Conservation (phyloP, 352 stramenopile genomes). For the Phytophthora pini region DNA sequence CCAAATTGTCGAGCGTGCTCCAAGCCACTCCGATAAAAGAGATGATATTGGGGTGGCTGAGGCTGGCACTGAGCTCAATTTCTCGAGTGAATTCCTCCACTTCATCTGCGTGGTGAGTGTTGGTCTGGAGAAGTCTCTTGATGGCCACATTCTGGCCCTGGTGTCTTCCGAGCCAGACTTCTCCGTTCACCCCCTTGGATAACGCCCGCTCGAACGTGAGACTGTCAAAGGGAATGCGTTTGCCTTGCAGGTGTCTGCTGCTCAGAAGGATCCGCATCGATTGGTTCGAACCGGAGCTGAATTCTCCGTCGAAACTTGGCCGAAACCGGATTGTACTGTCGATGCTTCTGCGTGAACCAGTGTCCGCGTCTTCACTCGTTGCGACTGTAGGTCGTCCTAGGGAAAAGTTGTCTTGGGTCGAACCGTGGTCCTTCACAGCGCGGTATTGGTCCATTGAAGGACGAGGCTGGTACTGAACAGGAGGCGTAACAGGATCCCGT, state of each 20-base stretch:
- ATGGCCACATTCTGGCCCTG: slow-evolving; percentile 36
- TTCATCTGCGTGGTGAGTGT: slow-evolving; percentile 28
- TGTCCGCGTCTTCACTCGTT: slow-evolving; percentile 1
- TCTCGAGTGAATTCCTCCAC: slow-evolving; percentile 36
- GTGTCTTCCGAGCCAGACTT: slow-evolving; percentile 49
- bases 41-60: slow-evolving; percentile 41
- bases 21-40: slow-evolving; percentile 45
- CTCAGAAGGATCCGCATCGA: slow-evolving; percentile 8
- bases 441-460: no score
- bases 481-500: no score
- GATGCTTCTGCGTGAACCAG: slow-evolving; percentile 1
- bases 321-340: neutral
- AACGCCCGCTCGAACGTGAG: slow-evolving; percentile 34
- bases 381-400: neutral
- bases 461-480: no score
- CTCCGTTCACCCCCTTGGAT: slow-evolving; percentile 43
- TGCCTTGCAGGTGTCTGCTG: neutral
- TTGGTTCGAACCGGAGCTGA: neutral
- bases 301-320: neutral
- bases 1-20: slow-evolving; percentile 48
- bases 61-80: slow-evolving; percentile 38
- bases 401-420: neutral
- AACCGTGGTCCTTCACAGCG: no score
- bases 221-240: slow-evolving; percentile 24
- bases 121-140: slow-evolving; percentile 41